Base-by-base conservation (phyloP, 2,329 filamentous ascomycete species). In the Diaporthe citrichinensis region DNA sequence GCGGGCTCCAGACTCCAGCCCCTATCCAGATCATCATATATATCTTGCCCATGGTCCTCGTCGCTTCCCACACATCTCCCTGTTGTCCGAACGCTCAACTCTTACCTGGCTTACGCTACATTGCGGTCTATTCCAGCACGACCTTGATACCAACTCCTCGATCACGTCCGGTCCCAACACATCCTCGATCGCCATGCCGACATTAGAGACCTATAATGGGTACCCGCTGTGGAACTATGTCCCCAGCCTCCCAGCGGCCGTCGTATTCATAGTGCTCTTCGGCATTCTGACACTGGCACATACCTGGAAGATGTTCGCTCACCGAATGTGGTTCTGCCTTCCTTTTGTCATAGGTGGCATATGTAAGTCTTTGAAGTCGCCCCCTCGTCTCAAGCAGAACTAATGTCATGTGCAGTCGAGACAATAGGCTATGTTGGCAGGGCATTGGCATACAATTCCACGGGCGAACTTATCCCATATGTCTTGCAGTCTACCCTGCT, bases 311-410 rank as follows among this genome's bases (percentile, higher is more conserved):
- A 77, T 88, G 51, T 34, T 85, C 49, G 79, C 79, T 28, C 82
- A 82, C 4, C 81, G 83, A 51, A 86, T 86, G 1, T 90, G 87
- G 86, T 90, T 88, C 79, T 86, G 89, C 78, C 85, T 87, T 2
- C 86, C 89, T 0, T 87, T 90, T 59, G 77, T 87, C 8, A 80
- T 90, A n/a, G 88, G 88, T 20, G 86, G 87, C 28, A 73, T 86
- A n/a, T 88, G 87, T 89, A 83, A 80, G 83, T 81, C 10, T 55
- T 28, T 17, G 17, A 25, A 8, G 23, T 0, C 34, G 4, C 36
- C 2, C 14, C 25, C 10, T 20, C 2, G 5, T 14, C 12, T 17
- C 23, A n/a, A 15, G 4, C 53, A 15, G 17, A 4, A 20, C 20
- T 6, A 5, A 28, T 6, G 17, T 23, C 2, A 51, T 51, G 20